Base-by-base conservation (phyloP, 2,329 filamentous ascomycete genomes). In the Drechslerella stenobrocha region DNA sequence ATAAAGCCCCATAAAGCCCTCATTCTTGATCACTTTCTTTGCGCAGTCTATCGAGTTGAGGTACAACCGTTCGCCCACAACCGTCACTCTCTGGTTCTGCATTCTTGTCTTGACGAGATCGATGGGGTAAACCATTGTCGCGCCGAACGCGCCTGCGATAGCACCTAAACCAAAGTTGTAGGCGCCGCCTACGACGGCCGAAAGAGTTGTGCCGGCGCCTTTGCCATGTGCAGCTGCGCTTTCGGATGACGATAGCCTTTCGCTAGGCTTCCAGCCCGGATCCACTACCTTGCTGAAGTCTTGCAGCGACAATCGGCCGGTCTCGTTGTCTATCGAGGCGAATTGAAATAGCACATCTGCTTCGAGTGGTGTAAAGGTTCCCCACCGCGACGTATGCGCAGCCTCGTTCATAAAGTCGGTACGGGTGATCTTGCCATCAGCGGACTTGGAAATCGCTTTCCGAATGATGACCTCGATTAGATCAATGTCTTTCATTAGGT, bases 121-220 rank as follows among this genome's bases (percentile, higher is more conserved):
- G 75, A 98, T 97, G 22, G 93, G 93, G 77, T 98, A 98, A 55
- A 98, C 93, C 90, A 98, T 96, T 77, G 98, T 97, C 9, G 93
- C 93, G 76, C 93, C 93, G 75, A 98, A 98, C 7, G 93, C 93
- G 78, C 93, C 93, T 5, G 93, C 93, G 72, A 96, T 72, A 76
- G 88, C 90, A 65, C 93, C 93, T 4, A 98, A 84, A 2, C 80
- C 85, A 76, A 98, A 98, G 80, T 95, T 91, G 77, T 96, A 95
- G 72, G 69, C 90, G 72, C 30, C 51, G n/a, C 37, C 52, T 2
- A 65, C 58, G 8, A 61, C 28, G 11, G 50, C 55, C 65, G 81
- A 79, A 73, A 81, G 79, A 8, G 82, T 79, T 28, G 77, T 79
- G 2, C 30, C 8, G 20, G 40, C 20, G n/a, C 24, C 23, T 83